Base-by-base conservation (phyloP, 192 early-diverging fungal species). In the Coemansia sp. region DNA sequence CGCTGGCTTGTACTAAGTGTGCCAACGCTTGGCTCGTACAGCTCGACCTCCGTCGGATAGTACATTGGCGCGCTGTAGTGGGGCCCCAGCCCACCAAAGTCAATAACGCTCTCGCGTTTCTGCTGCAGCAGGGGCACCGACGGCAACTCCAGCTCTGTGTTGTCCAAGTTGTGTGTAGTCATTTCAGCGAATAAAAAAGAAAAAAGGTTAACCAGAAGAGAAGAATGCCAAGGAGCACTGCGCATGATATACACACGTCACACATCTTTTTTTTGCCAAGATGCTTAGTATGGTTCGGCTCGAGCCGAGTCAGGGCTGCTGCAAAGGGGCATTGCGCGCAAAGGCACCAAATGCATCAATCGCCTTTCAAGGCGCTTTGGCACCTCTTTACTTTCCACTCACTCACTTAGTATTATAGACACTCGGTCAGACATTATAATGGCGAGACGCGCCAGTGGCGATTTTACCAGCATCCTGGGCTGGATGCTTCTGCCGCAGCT, bases 401-500 rank as follows among this genome's bases (percentile, higher is more conserved):
- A n/a, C n/a, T n/a, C n/a, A n/a, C n/a, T n/a, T n/a, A n/a, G n/a
- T n/a, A n/a, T n/a, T n/a, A n/a, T n/a, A n/a, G n/a, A 16, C 35
- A 40, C 3, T 16, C 35, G 35, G 12, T 49, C 24, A 28, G 16
- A 29, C 46, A 47, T 47, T 50, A 8, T 19, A 22, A 52, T 52
- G 50, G 19, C 50, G 16, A 28, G 21, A 19, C 50, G 28, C 12
- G 24, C 40, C 42, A 35, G 58, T 32, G 54, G 69, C 12, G 62
- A 60, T 14, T 9, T 79, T 42, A 54, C 62, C 8, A 70, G 69
- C 55, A 50, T 69, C 14, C 31, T 79, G 8, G 76, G 62, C 18
- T 79, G 76, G 76, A 42, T 79, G 35, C 59, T 72, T 48, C 44
- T 79, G 18, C 76, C 76, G 9, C 64, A 58, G 29, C 56, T 79